Evolutionary conservation across 441 rosid genomes (phyloP).

Genomic region (Arabidopsis hybrid): DNA sequence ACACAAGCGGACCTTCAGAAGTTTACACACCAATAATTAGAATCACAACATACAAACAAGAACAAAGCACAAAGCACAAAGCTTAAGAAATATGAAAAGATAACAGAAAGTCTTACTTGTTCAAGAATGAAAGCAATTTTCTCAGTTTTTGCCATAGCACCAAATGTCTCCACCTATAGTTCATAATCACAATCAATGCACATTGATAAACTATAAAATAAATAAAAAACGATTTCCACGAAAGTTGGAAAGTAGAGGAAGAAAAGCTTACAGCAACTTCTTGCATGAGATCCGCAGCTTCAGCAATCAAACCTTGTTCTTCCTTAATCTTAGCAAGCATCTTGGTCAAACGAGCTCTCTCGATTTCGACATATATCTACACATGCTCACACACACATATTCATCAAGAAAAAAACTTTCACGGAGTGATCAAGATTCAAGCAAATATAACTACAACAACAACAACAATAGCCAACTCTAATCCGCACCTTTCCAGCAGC

Average conservation of each 20-base stretch:
- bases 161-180: conserved; percentile 91
- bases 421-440: neutral
- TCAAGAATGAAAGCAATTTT: conserved; percentile 88
- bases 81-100: neutral
- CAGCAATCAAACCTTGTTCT: conserved; percentile 83
- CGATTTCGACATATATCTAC: conserved; percentile 90
- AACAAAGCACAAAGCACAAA: neutral
- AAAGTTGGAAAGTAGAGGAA: neutral
- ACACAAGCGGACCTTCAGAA: conserved; percentile 83
- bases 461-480: neutral
- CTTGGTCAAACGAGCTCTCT: conserved; percentile 89
- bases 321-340: conserved; percentile 94
- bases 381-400: neutral
- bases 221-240: neutral
- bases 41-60: conserved; percentile 9
- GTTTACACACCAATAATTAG: conserved; percentile 14
- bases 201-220: neutral
- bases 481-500: conserved; percentile 87
- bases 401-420: neutral
- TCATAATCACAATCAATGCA: conserved; percentile 31
- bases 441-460: neutral
- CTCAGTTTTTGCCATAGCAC: conserved; percentile 98
- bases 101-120: conserved; percentile 27
- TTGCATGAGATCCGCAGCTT: conserved; percentile 98
- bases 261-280: conserved; percentile 83